Evolutionary conservation across 2,329 filamentous ascomycete genomes (phyloP), one percentile per base, ranked within the genome.

Genomic region (Sarocladiaceae sp.): DNA sequence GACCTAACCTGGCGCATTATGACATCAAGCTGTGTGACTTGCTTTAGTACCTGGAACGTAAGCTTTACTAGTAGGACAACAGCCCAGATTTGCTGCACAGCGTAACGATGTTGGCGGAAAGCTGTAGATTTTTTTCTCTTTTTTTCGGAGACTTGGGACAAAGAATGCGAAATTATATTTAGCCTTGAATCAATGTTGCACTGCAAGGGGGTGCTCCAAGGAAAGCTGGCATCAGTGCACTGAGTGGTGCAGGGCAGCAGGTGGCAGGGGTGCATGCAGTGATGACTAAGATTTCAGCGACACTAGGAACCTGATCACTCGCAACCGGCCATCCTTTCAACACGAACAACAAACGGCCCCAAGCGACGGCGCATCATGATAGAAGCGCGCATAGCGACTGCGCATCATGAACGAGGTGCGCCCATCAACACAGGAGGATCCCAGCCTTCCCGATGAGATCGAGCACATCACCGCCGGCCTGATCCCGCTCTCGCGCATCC

Each of bases 401-500:
- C 44, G 44, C 44, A 48, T 48, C 44, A 48, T 48, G 44, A 48
- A 48, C 44, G 44, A 48, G 44, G 44, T 48, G 44, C 44, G 44
- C 44, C 44, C 25, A 48, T 33, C 26, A 29, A 31, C 44, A 33
- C 44, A 31, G 44, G 44, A 48, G 44, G 44, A 48, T 33, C n/a
- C 25, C 15, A 48, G n/a, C 22, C 67, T 84, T 1, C 82, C 82
- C 11, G 76, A 80, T 53, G 80, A 83, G 62, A 82, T 87, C 33
- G 68, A 73, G 33, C 90, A 96, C 63, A 87, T 96, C 54, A 86
- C 86, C 0, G 75, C 85, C 53, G 86, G 83, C 29, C 95, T 91
- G 65, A 78, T 93, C 52, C 85, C 90, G 3, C 77, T 97, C 18
- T 84, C 85, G 4, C 79, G 79, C 13, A 73, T 99, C 42, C 78